A percentile compares a stretch with the other conserved stretches of the same genome.
These are phyloP conservation scores for Rosa multiflora DNA, from an alignment of 306 rosid species.

Conservation along the genomic window DNA sequence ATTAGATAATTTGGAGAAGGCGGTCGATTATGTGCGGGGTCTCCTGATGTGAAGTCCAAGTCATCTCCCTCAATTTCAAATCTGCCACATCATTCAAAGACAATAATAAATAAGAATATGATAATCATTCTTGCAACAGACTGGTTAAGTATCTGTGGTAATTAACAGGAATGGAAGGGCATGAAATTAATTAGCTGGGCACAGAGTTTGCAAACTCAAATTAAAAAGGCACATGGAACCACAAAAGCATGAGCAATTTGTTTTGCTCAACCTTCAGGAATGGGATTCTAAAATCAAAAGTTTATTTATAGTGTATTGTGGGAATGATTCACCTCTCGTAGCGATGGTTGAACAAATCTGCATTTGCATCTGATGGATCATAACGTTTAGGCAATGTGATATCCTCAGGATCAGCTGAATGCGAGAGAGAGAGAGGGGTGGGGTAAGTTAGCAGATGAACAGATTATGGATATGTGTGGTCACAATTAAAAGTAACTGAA, in stretches of 20 bases:
- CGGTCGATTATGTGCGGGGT: slow-evolving; percentile 32
- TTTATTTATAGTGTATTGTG: neutral
- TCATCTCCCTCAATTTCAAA: slow-evolving; percentile 77
- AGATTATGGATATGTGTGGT: slow-evolving; percentile 8
- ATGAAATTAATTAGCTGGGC: no score
- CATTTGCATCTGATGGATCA: slow-evolving; percentile 43
- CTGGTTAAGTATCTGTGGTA: neutral
- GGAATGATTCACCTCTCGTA: slow-evolving; percentile 58
- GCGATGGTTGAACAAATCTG: slow-evolving; percentile 34
- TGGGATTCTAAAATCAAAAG: no score
- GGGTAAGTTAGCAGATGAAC: slow-evolving; percentile 26
- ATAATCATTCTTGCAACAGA: slow-evolving; percentile 6
- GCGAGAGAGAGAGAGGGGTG: neutral
- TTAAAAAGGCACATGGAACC: no score
- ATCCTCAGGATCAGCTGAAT: slow-evolving; percentile 63
- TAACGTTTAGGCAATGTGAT: slow-evolving; percentile 62
- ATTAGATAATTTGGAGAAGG: slow-evolving; percentile 21
- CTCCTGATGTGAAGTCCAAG: slow-evolving; percentile 43
- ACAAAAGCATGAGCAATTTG: no score
- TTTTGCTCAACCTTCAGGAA: no score
- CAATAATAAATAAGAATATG: neutral
- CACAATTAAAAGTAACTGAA: neutral
- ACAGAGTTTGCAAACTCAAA: neutral
- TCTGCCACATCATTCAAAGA: slow-evolving; percentile 41
- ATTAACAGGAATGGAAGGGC: no score